Conservation (phyloP, 371 early-diverging fungal species). For the Apophysomyces elegans region DNA sequence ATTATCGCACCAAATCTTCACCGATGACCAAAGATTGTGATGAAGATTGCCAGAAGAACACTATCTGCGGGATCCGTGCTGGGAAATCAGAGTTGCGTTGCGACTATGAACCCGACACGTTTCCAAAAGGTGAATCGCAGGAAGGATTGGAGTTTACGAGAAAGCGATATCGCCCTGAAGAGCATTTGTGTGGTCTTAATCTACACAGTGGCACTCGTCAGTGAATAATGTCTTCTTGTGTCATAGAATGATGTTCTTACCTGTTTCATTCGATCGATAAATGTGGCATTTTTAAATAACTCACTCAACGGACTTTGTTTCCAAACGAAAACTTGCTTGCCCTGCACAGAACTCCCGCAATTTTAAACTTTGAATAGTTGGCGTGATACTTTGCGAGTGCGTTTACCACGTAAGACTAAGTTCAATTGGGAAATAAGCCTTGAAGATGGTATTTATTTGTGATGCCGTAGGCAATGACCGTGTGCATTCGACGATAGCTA, state of each 20-base stretch:
- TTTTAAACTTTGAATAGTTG: no score
- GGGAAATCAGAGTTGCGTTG: conserved; percentile 58
- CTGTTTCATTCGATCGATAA: no score
- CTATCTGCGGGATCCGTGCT: conserved; percentile 57
- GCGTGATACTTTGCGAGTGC: no score
- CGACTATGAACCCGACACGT: conserved; percentile 42
- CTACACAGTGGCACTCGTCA: conserved; percentile 1
- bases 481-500: no score
- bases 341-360: no score
- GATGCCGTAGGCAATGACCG: no score
- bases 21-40: conserved; percentile 35
- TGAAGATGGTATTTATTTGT: no score
- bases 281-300: no score
- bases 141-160: background rate
- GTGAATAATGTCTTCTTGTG: background rate
- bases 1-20: conserved; percentile 49
- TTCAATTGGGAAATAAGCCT: no score
- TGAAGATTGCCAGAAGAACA: conserved; percentile 41
- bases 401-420: no score
- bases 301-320: no score
- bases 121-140: conserved; percentile 1
- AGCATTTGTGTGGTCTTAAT: conserved; percentile 17
- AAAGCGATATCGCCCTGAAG: conserved; percentile 11
- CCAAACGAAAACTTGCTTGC: no score
- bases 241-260: background rate